Base-by-base conservation (phyloP, 257 asterid genomes). In the Nicotiana paniculata region DNA sequence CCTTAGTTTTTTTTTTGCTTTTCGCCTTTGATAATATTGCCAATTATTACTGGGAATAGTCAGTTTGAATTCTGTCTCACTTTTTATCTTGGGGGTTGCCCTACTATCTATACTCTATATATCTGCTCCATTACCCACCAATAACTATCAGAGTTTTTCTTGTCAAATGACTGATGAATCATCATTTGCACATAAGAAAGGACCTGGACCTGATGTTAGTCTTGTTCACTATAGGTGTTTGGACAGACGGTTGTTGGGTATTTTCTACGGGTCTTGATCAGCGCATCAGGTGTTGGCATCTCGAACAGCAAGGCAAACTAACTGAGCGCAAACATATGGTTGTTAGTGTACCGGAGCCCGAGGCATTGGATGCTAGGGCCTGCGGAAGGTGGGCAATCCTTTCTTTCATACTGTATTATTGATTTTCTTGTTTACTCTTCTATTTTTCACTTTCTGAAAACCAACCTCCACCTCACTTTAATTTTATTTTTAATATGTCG, bases 201-300 rank as follows among this genome's bases (percentile, higher is more conserved):
- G 26, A 74, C 79, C 7, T 48, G 79, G 62, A 74, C 15, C 24
- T 54, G 63, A 58, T 32, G 59, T 82, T 82, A 39, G 17, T 76
- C 51, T 64, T 70, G 28, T 68, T 7, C 30, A 59, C 16, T 69
- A 82, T 82, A 92, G 99, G 97, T 90, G 86, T 94, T 77, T 96
- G 99, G 99, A 94, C 98, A 70, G 97, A 93, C 30, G 97, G 99
- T 81, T 81, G 59, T 61, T 96, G 97, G 97, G 94, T 87, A n/a
- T 93, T 96, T 81, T 93, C 97, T 21, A 90, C 94, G 67, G 98
- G 98, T 77, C 96, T 96, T 82, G 99, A 96, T 88, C 98, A 96
- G 88, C 97, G 98, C 11, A 81, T 96, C 68, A 87, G 98, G 82
- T 96, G 98, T 85, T 94, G 99, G 99, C 89, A 83, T 70, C 72